A percentile compares a stretch with the other conserved stretches of the same genome.
These are phyloP conservation scores for Pyricularia grisea DNA, from an alignment of 2,329 filamentous ascomycete genomes.

Conservation along the genomic window DNA sequence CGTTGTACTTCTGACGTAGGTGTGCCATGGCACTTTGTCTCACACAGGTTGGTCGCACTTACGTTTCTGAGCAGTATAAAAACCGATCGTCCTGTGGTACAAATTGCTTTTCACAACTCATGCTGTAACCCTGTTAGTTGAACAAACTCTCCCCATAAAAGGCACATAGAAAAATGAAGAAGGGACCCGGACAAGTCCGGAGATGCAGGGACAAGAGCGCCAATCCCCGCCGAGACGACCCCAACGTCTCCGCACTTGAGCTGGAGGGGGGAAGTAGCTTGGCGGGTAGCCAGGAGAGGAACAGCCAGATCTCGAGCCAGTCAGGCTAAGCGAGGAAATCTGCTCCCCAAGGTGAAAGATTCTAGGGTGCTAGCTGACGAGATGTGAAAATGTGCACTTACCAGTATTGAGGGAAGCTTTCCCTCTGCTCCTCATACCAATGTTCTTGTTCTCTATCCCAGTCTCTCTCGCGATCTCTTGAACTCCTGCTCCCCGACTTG, in stretches of 20 bases:
- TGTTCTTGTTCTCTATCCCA: slow-evolving; percentile 31
- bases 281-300: not conserved
- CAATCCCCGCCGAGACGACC: not conserved
- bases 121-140: slow-evolving; percentile 32
- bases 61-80: slow-evolving; percentile 56
- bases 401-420: slow-evolving; percentile 59
- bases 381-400: slow-evolving; percentile 27
- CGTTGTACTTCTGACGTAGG: slow-evolving; percentile 6
- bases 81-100: slow-evolving; percentile 45
- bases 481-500: slow-evolving; percentile 38
- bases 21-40: not conserved
- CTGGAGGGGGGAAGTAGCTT: slow-evolving; percentile 6
- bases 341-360: not conserved
- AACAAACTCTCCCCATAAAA: not conserved
- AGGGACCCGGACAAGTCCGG: not conserved
- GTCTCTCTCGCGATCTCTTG: slow-evolving; percentile 41
- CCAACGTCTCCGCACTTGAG: not conserved
- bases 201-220: slow-evolving; percentile 9
- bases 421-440: slow-evolving; percentile 46
- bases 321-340: slow-evolving; percentile 5
- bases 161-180: not conserved
- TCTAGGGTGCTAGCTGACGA: slow-evolving; percentile 1
- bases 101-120: slow-evolving; percentile 60
- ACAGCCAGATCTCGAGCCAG: slow-evolving; percentile 3
- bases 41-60: slow-evolving; percentile 21